A percentile compares a stretch with the other conserved stretches of the same genome.
Evolutionary conservation across 2,329 filamentous ascomycete species (phyloP).

Genomic region (Emmonsiellopsis sp.): DNA sequence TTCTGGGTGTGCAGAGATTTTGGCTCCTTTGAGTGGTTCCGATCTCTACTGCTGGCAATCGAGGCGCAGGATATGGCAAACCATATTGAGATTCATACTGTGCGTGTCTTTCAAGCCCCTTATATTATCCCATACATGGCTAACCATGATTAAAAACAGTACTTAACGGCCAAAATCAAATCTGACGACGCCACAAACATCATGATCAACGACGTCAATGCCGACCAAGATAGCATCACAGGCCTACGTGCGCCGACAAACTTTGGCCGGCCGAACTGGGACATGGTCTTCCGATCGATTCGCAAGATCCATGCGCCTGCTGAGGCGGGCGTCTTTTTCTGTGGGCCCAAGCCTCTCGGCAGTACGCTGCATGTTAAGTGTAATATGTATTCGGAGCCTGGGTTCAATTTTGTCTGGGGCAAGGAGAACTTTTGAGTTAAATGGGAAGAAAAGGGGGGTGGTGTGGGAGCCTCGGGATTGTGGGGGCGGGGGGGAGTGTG

Average conservation of each 20-base stretch:
- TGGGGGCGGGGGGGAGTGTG: no score
- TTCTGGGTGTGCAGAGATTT: conserved; percentile 90
- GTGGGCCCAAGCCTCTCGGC: conserved; percentile 70
- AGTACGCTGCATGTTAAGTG: conserved; percentile 72
- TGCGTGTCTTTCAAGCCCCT: conserved; percentile 6
- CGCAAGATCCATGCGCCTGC: conserved; percentile 65
- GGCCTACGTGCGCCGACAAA: conserved; percentile 74
- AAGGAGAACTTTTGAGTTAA: conserved; percentile 42
- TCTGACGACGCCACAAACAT: conserved; percentile 79
- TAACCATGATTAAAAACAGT: conserved; percentile 31
- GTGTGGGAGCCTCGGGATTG: neutral
- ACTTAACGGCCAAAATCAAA: conserved; percentile 80
- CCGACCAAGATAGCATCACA: conserved; percentile 75
- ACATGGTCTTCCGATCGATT: conserved; percentile 79
- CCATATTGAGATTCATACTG: conserved; percentile 69
- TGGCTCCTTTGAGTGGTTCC: conserved; percentile 83
- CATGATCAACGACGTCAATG: conserved; percentile 84
- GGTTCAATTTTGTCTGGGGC: conserved; percentile 48
- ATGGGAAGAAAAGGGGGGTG: neutral
- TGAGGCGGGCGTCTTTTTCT: conserved; percentile 75
- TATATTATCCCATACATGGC: neutral
- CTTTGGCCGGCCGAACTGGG: conserved; percentile 77
- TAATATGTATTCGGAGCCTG: conserved; percentile 79
- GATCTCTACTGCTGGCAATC: conserved; percentile 71
- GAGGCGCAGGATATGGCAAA: conserved; percentile 77